Evolutionary conservation across 192 early-diverging fungal genomes (phyloP), one percentile per base, ranked within the genome.

Genomic region (Coemansia asiatica): DNA sequence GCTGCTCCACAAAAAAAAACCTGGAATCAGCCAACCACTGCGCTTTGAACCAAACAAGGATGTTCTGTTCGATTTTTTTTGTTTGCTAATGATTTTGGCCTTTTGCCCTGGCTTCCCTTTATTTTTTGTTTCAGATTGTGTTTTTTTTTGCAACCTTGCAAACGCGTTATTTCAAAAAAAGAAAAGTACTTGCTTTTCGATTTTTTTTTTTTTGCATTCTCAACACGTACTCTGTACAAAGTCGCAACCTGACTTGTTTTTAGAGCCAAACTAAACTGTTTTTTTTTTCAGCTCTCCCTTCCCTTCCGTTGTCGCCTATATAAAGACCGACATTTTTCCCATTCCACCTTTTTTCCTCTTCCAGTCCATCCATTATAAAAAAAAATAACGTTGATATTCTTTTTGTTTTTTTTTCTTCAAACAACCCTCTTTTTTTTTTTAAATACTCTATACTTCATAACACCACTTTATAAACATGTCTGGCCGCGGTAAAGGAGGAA

Each of bases 401-500:
- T 31, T 27, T 31, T 60, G 6, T 50, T 44, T 26, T 64, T 21
- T 19, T 19, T 48, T 49, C 8, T 28, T 28, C 21, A 44, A 13
- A 27, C 25, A 18, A 38, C 33, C 27, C 13, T n/a, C 48, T 25
- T 47, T 60, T 64, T 70, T 63, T 53, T 51, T 16, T 38, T 35
- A 4, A 36, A 62, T 57, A 35, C 27, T 44, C 27, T 27, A n/a
- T 31, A 59, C 28, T 59, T 38, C n/a, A 23, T 29, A 25, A 15
- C 25, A 60, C 58, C 25, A 54, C 51, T 9, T 13, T 27, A 12
- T 8, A 54, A 87, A 35, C 75, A 94, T 98, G 96, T 89, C 96
- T 88, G 96, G 96, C 77, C 92, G 96, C 76, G 96, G 96, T 83
- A 98, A 98, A 87, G 96, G 96, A 81, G 96, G 96, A 87, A 97